Conservation (phyloP, 2,329 filamentous ascomycete species). For the Blastomyces parvus region DNA sequence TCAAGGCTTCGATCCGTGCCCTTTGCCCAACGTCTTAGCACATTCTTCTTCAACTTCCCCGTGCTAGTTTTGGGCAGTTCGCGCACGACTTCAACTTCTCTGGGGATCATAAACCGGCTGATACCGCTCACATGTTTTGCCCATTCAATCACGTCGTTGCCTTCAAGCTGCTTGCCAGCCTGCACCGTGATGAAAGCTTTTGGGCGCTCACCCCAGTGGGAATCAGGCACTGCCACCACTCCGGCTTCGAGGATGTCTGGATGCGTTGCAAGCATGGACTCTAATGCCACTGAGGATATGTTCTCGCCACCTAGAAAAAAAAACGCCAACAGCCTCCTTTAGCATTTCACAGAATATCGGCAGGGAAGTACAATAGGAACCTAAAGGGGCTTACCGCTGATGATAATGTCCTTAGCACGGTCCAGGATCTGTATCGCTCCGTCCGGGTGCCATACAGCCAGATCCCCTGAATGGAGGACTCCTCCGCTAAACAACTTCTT, state of each 20-base stretch:
- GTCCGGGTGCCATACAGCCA: constrained; percentile 88
- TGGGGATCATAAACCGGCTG: constrained; percentile 78
- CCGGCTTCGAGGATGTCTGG: constrained; percentile 84
- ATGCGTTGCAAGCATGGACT: constrained; percentile 80
- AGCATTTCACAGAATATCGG: not conserved
- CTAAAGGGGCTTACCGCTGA: constrained; percentile 55
- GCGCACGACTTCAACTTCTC: constrained; percentile 64
- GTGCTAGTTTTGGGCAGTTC: constrained; percentile 96
- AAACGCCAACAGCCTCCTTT: not conserved
- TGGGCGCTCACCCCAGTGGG: constrained; percentile 91
- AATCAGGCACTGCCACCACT: constrained; percentile 77
- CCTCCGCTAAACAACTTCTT: constrained; percentile 79
- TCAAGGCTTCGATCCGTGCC: constrained; percentile 31
- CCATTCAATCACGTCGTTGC: constrained; percentile 72
- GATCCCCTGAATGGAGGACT: constrained; percentile 76
- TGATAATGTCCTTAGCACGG: constrained; percentile 95
- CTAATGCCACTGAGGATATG: constrained; percentile 86
- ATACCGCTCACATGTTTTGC: constrained; percentile 71
- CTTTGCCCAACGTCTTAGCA: constrained; percentile 76
- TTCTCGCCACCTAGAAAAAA: constrained; percentile 70
- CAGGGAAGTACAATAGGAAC: not conserved
- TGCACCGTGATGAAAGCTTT: constrained; percentile 87
- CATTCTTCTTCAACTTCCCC: constrained; percentile 93
- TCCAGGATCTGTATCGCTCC: constrained; percentile 88
- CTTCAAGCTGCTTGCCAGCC: constrained; percentile 50